These are phyloP conservation scores for Tulasnella sp. DNA, from an alignment of 768 basidiomycete genomes.

Conservation along the genomic window DNA sequence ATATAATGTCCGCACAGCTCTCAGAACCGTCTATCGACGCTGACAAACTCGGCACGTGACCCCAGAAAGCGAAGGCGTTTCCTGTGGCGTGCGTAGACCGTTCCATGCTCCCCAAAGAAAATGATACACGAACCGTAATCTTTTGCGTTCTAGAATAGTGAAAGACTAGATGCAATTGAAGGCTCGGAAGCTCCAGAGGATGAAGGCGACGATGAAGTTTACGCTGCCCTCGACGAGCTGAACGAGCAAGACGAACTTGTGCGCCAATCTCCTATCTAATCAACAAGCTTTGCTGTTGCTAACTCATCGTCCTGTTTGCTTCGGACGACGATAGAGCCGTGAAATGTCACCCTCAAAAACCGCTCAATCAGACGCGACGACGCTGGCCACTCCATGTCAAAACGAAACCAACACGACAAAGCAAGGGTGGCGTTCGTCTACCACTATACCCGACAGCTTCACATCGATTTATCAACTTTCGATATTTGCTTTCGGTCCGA, in stretches of 20 bases:
- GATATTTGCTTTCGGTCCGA: too few relatives aligned
- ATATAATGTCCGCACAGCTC: background rate
- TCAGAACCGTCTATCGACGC: slow-evolving; percentile 38
- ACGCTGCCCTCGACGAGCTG: slow-evolving; percentile 50
- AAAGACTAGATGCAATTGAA: slow-evolving; percentile 38
- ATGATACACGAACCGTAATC: background rate
- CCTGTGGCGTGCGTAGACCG: slow-evolving; percentile 56
- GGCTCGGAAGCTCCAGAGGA: slow-evolving; percentile 55
- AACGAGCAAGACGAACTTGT: slow-evolving; percentile 24
- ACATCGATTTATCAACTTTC: too few relatives aligned
- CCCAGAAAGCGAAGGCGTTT: slow-evolving; percentile 76
- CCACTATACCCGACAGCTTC: too few relatives aligned
- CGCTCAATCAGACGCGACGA: slow-evolving; percentile 45
- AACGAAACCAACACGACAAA: slow-evolving; percentile 80
- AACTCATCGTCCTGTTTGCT: background rate
- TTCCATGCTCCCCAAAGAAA: background rate
- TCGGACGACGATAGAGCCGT: slow-evolving; percentile 17
- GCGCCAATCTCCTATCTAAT: too few relatives aligned
- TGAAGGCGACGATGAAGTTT: slow-evolving; percentile 48
- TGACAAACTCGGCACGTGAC: slow-evolving; percentile 82
- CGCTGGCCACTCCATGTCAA: slow-evolving; percentile 59
- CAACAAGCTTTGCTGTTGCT: background rate
- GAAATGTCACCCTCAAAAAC: slow-evolving; percentile 26
- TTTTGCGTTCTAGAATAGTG: slow-evolving; percentile 39
- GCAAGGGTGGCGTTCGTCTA: too few relatives aligned